Evolutionary conservation across 1,284 basidiomycete genomes (phyloP), one percentile per base, ranked within the genome.

Genomic region (Melampsora americana): DNA sequence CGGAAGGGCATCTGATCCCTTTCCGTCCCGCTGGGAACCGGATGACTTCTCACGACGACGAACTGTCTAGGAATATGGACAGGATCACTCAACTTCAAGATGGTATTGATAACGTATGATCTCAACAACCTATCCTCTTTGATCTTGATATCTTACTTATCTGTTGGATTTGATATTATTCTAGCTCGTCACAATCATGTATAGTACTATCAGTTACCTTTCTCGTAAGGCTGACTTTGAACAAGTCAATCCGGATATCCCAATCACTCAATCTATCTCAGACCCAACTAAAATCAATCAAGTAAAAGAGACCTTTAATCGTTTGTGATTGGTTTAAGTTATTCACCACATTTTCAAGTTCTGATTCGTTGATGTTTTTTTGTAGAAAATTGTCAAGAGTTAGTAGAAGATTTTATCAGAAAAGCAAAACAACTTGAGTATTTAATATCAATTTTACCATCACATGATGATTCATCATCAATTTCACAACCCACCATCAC

Each of bases 11-110:
- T 61, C 20, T 35, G 61, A 30, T 71, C 69, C 59, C 69, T 71
- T 72, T 53, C 71, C 30, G 71, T 53, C 56, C 56, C 48, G 30
- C 46, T 67, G 72, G 72, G 62, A 66, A 74, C 53, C 72, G 72
- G 32, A 74, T 74, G 72, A 74, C 72, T 66, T 74, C 72, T 60
- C 72, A 74, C 72, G 65, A 74, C 64, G 72, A 44, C n/a, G 72
- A 74, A 74, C 72, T 74, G 72, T 74, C 72, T 74, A 74, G 72
- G 72, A 74, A 74, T 50, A 74, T 74, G 72, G 72, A 74, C 72
- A 74, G 72, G 50, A 74, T 74, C 72, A 66, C 72, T 48, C 72
- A 74, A 35, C 72, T 74, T 20, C 72, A 74, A 32, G 72, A 74
- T 67, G 72, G 50, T 26, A 67, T 74, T 18, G 72, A 74, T 53